Evolutionary conservation across 306 rosid species (phyloP).

Genomic region (Quercus berberidifolia): DNA sequence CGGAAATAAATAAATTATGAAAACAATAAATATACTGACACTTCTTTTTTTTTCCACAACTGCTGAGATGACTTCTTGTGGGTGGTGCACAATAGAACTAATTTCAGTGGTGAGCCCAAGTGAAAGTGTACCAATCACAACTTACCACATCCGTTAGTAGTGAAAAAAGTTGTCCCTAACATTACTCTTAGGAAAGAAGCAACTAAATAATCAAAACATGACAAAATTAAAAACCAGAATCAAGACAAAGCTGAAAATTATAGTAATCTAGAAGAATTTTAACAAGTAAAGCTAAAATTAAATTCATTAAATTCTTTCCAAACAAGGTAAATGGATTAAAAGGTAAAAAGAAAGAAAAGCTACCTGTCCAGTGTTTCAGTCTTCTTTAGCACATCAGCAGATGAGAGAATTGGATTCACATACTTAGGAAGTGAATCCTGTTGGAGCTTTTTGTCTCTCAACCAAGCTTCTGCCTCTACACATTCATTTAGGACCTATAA

Average conservation of each 20-base stretch:
- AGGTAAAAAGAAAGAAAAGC: neutral
- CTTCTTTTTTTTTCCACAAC: no score
- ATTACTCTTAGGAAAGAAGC: no score
- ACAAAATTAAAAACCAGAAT: neutral
- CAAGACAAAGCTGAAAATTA: neutral
- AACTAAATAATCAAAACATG: neutral
- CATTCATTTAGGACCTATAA: conserved; percentile 74
- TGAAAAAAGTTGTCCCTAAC: no score
- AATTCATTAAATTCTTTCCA: neutral
- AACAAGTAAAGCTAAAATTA: neutral
- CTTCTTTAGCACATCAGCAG: conserved; percentile 78
- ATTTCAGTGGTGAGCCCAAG: no score
- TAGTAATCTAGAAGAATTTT: neutral
- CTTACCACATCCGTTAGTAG: no score
- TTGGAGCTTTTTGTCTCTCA: conserved; percentile 71
- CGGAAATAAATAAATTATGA: neutral
- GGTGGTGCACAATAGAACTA: no score
- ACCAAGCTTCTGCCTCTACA: conserved; percentile 87
- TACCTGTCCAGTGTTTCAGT: conserved; percentile 87
- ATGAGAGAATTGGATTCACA: conserved; percentile 64
- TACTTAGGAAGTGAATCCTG: conserved; percentile 77
- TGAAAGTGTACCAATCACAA: no score
- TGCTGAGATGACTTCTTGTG: no score
- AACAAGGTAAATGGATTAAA: neutral
- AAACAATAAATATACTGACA: no score